A percentile compares a stretch with the other conserved stretches of the same genome.
phyloP scores from a whole-genome alignment of 345 rosid species.

The Conringia planisiliqua region DNA sequence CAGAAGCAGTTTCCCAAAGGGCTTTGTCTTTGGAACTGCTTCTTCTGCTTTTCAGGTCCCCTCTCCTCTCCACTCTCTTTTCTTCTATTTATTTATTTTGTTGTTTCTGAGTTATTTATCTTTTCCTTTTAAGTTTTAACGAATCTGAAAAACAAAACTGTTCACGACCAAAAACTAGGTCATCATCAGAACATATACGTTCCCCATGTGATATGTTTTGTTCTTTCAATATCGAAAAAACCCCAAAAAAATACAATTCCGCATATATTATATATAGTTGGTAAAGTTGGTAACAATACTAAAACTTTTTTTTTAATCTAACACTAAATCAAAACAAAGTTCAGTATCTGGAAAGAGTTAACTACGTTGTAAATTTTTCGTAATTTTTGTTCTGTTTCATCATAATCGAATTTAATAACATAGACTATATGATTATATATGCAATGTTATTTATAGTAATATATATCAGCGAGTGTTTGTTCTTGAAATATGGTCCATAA shows the following conservation, averaged over 20 bases:
- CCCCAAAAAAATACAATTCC: neutral
- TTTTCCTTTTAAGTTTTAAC: neutral
- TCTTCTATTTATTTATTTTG: neutral
- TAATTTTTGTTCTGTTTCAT: neutral
- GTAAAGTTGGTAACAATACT: neutral
- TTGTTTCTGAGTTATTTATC: neutral
- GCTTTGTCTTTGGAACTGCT: slow-evolving; percentile 59
- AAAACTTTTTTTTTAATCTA: neutral
- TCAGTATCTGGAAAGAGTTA: neutral
- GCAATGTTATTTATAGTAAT: no score
- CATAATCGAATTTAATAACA: neutral
- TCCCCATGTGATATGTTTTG: slow-evolving; percentile 13
- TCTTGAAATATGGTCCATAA: neutral
- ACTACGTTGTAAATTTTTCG: neutral
- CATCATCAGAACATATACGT: slow-evolving; percentile 1
- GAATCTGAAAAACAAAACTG: neutral
- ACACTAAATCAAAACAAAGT: no score
- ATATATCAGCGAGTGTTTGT: neutral
- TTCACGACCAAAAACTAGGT: slow-evolving; percentile 5
- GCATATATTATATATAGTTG: neutral
- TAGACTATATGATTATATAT: neutral
- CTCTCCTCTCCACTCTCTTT: slow-evolving; percentile 9
- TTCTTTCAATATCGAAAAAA: neutral
- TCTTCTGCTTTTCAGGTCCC: slow-evolving; percentile 56
- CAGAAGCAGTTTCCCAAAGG: slow-evolving; percentile 48